Conservation (phyloP, 2,329 filamentous ascomycete genomes). For the Phialophora macrospora region DNA sequence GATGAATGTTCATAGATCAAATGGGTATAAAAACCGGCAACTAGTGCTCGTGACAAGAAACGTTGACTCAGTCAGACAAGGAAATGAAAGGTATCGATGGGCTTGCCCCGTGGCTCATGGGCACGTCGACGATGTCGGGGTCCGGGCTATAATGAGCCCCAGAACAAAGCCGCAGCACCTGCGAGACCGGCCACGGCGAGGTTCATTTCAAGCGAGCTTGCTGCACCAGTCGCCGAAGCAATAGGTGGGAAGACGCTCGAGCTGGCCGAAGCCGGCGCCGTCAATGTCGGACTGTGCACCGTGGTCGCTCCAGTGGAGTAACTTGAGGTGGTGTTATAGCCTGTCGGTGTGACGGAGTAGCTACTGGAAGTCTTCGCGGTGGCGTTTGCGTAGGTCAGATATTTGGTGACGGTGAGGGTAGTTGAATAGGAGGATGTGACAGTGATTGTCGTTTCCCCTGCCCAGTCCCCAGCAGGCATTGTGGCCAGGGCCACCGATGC, state of each 20-base stretch:
- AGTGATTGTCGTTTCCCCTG: conserved; percentile 27
- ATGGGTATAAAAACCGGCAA: conserved; percentile 19
- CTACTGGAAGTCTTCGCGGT: conserved; percentile 20
- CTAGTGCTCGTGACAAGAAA: conserved; percentile 32
- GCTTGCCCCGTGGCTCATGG: conserved; percentile 14
- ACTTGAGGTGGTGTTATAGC: conserved; percentile 23
- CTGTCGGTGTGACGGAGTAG: conserved; percentile 15
- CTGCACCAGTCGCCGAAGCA: conserved; percentile 34
- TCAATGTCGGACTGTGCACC: conserved; percentile 27
- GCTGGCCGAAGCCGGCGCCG: conserved; percentile 20
- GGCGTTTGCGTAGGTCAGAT: conserved; percentile 30
- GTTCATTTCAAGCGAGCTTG: conserved; percentile 29
- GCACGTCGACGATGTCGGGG: conserved; percentile 17
- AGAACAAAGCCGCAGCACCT: conserved; percentile 33
- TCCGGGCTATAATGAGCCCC: conserved; percentile 32
- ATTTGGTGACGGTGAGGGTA: conserved; percentile 36
- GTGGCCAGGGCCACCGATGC: conserved; percentile 25
- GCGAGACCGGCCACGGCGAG: conserved; percentile 35
- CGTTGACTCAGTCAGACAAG: conserved; percentile 34
- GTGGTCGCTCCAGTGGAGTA: conserved; percentile 15
- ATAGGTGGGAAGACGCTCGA: conserved; percentile 23
- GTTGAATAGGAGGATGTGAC: conserved; percentile 31
- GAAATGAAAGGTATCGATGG: conserved; percentile 24
- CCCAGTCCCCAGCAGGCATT: conserved; percentile 24
- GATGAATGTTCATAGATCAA: conserved; percentile 24